A percentile compares a stretch with the other conserved stretches of the same genome.
Conservation (phyloP, 495 filamentous ascomycete genomes). For the Xylaria scruposa region DNA sequence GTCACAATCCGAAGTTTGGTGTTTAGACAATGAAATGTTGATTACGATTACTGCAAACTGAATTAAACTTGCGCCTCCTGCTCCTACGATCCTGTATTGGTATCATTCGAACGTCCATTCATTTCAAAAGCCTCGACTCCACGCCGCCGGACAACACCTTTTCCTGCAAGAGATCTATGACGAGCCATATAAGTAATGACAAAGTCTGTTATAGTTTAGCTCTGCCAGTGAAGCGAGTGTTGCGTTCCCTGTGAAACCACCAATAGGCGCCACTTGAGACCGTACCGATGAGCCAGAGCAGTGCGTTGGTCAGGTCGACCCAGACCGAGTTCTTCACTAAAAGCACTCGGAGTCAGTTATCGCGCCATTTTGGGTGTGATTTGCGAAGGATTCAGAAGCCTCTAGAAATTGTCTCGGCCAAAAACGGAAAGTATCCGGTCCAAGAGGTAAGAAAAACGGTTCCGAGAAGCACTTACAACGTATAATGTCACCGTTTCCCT, state of each 20-base stretch:
- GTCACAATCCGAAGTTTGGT: not conserved
- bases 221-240: constrained; percentile 56
- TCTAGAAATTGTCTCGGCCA: not conserved
- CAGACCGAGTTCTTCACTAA: constrained; percentile 82
- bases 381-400: not conserved
- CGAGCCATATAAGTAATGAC: not conserved
- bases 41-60: constrained; percentile 8
- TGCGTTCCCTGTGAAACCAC: constrained; percentile 49
- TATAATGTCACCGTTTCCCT: constrained; percentile 63
- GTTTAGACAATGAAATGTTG: not conserved
- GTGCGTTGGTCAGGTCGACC: constrained; percentile 75
- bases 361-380: not conserved
- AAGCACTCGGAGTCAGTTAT: not conserved
- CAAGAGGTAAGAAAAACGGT: not conserved
- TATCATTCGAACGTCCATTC: not conserved
- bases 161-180: not conserved
- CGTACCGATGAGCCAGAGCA: constrained; percentile 72
- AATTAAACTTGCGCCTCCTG: not conserved
- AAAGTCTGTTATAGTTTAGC: constrained; percentile 26
- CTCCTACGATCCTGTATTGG: not conserved
- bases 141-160: not conserved
- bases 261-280: constrained; percentile 51
- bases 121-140: not conserved
- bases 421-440: not conserved
- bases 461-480: constrained; percentile 48